These are phyloP conservation scores for Xylariales sp. DNA, from an alignment of 2,329 filamentous ascomycete species.

Conservation along the genomic window DNA sequence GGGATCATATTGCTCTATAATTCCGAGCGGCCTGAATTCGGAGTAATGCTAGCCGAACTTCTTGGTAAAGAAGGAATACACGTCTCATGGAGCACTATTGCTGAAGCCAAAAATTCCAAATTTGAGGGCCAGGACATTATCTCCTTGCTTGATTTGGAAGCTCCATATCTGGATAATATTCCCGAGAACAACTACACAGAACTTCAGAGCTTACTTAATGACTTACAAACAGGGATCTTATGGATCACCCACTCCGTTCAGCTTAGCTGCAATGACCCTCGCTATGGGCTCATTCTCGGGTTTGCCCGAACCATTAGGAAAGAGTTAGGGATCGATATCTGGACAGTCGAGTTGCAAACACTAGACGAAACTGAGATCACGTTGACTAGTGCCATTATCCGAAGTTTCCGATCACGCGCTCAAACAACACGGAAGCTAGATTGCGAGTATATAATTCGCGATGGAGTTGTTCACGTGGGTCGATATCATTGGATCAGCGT, in stretches of 20 bases:
- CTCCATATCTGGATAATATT: background rate
- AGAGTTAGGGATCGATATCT: background rate
- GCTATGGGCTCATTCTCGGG: background rate
- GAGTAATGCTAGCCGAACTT: no score
- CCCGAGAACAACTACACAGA: background rate
- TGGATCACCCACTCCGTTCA: background rate
- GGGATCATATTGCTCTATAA: no score
- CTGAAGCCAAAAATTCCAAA: background rate
- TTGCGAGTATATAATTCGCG: background rate
- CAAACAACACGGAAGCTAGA: background rate
- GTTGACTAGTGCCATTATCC: background rate
- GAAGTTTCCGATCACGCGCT: background rate
- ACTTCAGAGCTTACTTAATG: background rate
- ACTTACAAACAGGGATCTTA: background rate
- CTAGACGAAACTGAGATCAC: background rate
- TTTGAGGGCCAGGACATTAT: background rate
- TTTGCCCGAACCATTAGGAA: background rate
- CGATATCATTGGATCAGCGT: background rate
- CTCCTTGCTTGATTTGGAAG: background rate
- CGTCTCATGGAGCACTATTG: no score
- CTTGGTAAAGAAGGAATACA: no score
- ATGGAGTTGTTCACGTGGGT: background rate
- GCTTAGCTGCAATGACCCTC: background rate
- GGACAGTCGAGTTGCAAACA: conserved; percentile 1
- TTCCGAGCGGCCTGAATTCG: no score